Percentiles rank a stretch among this genome's conserved stretches.
Conservation (phyloP, 2,329 filamentous ascomycete genomes). For the Neophaeococcomyces mojaviensis region DNA sequence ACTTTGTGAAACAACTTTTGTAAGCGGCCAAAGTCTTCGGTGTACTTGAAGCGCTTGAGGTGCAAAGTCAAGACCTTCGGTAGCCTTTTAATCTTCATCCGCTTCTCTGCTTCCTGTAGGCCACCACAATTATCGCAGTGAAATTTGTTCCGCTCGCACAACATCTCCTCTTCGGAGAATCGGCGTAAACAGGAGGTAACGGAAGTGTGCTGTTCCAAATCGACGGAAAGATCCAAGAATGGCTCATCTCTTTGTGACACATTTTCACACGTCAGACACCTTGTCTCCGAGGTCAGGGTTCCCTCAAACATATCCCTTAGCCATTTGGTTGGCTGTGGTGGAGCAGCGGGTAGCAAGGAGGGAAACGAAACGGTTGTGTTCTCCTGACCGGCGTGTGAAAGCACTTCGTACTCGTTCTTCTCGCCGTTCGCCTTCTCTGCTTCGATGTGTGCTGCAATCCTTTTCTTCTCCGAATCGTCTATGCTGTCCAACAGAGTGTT, state of each 20-base stretch:
- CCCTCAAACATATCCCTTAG: conserved; percentile 97
- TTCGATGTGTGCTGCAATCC: conserved; percentile 24
- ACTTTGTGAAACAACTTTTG: conserved; percentile 97
- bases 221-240: conserved; percentile 91
- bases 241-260: conserved; percentile 91
- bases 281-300: conserved; percentile 87
- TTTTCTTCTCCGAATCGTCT: conserved; percentile 66
- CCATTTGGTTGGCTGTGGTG: conserved; percentile 69
- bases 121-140: conserved; percentile 97
- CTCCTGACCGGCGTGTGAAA: too few relatives aligned
- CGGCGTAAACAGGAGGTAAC: conserved; percentile 92
- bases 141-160: conserved; percentile 97
- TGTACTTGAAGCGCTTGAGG: conserved; percentile 96
- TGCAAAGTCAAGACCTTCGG: conserved; percentile 88
- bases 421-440: conserved; percentile 27
- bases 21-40: conserved; percentile 83
- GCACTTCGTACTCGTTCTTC: too few relatives aligned
- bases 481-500: conserved; percentile 94
- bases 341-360: conserved; percentile 25
- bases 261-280: conserved; percentile 93
- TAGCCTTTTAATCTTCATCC: conserved; percentile 96
- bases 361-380: conserved; percentile 36
- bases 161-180: conserved; percentile 96
- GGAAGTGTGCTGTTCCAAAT: conserved; percentile 88
- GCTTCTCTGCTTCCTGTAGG: conserved; percentile 93